A percentile compares a stretch with the other conserved stretches of the same genome.
These are phyloP conservation scores for Alternaria hordeiaustralica DNA, from an alignment of 2,329 filamentous ascomycete genomes.

Conservation along the genomic window DNA sequence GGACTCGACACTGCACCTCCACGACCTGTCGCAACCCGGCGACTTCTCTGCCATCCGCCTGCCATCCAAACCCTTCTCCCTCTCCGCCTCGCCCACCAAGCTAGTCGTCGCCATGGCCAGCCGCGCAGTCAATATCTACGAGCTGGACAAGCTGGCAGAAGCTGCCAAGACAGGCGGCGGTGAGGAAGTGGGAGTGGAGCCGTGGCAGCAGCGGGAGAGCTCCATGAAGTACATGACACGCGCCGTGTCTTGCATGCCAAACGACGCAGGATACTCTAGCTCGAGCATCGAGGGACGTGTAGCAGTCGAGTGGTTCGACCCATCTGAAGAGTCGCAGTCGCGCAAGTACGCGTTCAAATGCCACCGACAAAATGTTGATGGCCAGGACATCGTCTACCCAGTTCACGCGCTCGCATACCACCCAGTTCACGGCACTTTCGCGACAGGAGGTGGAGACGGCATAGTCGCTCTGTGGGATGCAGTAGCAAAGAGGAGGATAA, in stretches of 20 bases:
- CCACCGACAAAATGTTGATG: slow-evolving; percentile 77
- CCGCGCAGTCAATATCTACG: slow-evolving; percentile 93
- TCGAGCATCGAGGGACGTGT: slow-evolving; percentile 94
- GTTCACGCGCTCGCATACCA: slow-evolving; percentile 92
- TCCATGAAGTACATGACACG: slow-evolving; percentile 96
- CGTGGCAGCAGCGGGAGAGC: slow-evolving; percentile 93
- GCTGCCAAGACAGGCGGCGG: slow-evolving; percentile 30
- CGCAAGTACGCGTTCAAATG: slow-evolving; percentile 99
- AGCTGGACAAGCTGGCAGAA: slow-evolving; percentile 70
- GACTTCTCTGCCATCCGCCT: slow-evolving; percentile 72
- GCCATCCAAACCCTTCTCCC: slow-evolving; percentile 86
- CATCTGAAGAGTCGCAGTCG: slow-evolving; percentile 82
- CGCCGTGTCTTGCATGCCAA: slow-evolving; percentile 93
- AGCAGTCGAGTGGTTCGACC: slow-evolving; percentile 97
- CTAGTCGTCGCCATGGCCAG: slow-evolving; percentile 95
- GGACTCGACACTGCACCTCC: slow-evolving; percentile 89
- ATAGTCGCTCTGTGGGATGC: slow-evolving; percentile 95
- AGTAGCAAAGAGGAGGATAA: slow-evolving; percentile 84
- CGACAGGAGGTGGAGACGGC: slow-evolving; percentile 86
- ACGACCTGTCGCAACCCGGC: slow-evolving; percentile 65
- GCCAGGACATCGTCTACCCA: slow-evolving; percentile 84
- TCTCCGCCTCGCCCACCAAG: slow-evolving; percentile 79
- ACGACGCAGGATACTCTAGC: slow-evolving; percentile 91
- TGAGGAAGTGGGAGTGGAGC: slow-evolving; percentile 63
- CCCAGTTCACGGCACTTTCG: slow-evolving; percentile 81